Evolutionary conservation across 2,329 filamentous ascomycete genomes (phyloP), one percentile per base, ranked within the genome.

Genomic region (Sarocladium oryzae): DNA sequence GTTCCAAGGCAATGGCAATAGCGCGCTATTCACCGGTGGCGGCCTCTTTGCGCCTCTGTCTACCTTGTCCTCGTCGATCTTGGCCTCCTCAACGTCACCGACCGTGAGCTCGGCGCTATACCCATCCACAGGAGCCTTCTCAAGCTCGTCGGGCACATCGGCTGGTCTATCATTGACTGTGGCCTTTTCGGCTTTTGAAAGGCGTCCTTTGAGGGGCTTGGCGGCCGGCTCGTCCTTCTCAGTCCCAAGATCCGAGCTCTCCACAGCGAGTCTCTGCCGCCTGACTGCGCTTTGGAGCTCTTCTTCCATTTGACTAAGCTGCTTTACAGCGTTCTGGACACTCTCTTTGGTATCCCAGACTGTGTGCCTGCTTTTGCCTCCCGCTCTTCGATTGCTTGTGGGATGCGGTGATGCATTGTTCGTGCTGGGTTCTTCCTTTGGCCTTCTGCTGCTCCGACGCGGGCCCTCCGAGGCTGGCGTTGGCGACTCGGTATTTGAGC

Each of bases 1-100:
- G 68, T 85, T 89, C 91, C 91, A 96, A 0, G 91, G 92, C 20
- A 96, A 67, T 21, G 92, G 92, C 18, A 96, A 74, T 60, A 85
- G 88, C 56, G 81, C 80, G 62, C 89, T 96, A 61, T 96, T 87
- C 15, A 95, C 82, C 0, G 90, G 81, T 6, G 89, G 89, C 11
- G 85, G 79, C 51, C 89, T 75, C 46, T 58, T 64, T 2, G 71
- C 69, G 1, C 67, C 69, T n/a, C 69, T 64, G 10, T 71, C 66
- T 0, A 58, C 53, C 1, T 50, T 49, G 1, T 65, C 63, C 0
- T 60, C 60, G 4, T 56, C 54, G 4, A 40, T 52, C 4, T 56
- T 55, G 13, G 54, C 54, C 16, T 56, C 58, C 6, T 54, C 46
- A 4, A 62, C 26, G 40, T 63, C 60, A 30, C 48, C 55, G 7